Conservation (phyloP, 2,329 filamentous ascomycete genomes). For the Pestalotiopsis sp. region DNA sequence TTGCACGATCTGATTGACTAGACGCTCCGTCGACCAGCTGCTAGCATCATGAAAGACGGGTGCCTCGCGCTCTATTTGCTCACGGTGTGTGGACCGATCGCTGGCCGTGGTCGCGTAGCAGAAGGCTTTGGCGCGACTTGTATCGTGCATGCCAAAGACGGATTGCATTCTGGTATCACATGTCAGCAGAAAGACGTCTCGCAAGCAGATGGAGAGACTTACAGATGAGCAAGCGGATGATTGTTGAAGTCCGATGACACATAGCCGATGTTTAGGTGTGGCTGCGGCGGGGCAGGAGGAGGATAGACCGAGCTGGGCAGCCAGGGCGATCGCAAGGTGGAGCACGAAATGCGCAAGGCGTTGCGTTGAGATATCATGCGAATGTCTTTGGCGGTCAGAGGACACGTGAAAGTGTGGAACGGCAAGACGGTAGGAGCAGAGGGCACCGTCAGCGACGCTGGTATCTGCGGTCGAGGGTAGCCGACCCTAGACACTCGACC, state of each 20-base stretch:
- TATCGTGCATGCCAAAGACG: conserved; percentile 89
- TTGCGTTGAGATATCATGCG: conserved; percentile 95
- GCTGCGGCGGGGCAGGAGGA: conserved; percentile 81
- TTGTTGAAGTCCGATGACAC: conserved; percentile 99
- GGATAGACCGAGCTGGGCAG: conserved; percentile 78
- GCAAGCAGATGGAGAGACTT: conserved; percentile 30
- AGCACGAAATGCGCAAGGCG: conserved; percentile 88
- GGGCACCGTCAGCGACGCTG: conserved; percentile 73
- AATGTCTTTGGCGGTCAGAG: conserved; percentile 87
- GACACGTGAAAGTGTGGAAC: conserved; percentile 97
- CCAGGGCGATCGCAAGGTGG: conserved; percentile 86
- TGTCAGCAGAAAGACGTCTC: conserved; percentile 12
- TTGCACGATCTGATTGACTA: conserved; percentile 82
- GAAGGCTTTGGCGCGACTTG: conserved; percentile 74
- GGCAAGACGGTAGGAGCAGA: conserved; percentile 92
- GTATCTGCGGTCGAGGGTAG: conserved; percentile 76
- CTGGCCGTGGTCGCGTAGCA: conserved; percentile 96
- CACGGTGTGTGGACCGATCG: conserved; percentile 85
- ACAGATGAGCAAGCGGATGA: conserved; percentile 90
- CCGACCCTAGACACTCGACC: conserved; percentile 57
- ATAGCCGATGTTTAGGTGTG: conserved; percentile 90
- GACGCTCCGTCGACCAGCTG: conserved; percentile 79
- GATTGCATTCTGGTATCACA: conserved; percentile 77
- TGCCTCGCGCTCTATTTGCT: conserved; percentile 90
- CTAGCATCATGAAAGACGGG: conserved; percentile 91